These are phyloP conservation scores for Pseudogymnoascus sp. DNA, from an alignment of 2,329 filamentous ascomycete species.

Conservation along the genomic window DNA sequence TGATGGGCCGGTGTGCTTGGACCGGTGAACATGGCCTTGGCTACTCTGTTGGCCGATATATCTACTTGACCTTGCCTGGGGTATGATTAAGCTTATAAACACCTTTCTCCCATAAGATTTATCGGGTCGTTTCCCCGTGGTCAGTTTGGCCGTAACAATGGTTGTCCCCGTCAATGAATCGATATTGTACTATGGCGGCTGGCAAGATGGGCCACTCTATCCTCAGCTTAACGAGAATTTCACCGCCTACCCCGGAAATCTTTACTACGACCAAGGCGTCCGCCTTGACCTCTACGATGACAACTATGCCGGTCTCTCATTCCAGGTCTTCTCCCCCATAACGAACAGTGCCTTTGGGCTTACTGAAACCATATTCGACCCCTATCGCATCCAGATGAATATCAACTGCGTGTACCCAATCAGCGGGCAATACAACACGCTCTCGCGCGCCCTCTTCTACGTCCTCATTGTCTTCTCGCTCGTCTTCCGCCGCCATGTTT, in stretches of 20 bases:
- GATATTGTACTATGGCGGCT: not conserved
- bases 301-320: not conserved
- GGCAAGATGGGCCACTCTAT: not conserved
- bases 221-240: not conserved
- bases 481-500: constrained; percentile 12
- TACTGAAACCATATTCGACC: not conserved
- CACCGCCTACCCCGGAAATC: not conserved
- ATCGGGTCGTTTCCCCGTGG: not conserved
- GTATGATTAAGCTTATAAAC: not conserved
- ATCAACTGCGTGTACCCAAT: constrained; percentile 10
- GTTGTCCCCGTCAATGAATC: not conserved
- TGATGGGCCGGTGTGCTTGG: not conserved
- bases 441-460: constrained; percentile 11
- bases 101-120: not conserved
- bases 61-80: not conserved
- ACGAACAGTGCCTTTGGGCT: not conserved
- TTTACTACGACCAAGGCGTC: not conserved
- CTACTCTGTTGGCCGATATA: not conserved
- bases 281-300: not conserved
- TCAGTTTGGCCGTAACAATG: not conserved
- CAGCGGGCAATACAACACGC: constrained; percentile 14
- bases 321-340: not conserved
- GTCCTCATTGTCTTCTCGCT: constrained; percentile 12
- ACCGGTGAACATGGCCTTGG: not conserved
- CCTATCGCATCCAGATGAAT: not conserved